phyloP scores from a whole-genome alignment of 2,329 filamentous ascomycete genomes.

The Cytospora paraplurivora region DNA sequence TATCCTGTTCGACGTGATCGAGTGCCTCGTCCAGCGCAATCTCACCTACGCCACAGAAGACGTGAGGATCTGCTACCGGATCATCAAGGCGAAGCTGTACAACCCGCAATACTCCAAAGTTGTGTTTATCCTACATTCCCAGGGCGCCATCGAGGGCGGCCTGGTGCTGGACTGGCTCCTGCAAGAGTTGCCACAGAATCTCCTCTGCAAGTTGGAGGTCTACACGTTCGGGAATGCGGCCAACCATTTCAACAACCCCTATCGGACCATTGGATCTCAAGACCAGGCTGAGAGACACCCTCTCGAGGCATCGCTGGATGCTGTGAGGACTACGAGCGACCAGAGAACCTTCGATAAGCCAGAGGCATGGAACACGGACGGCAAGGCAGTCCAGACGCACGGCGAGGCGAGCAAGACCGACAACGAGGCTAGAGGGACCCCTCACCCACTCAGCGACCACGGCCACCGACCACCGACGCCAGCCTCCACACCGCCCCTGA shows the following conservation, averaged over 20 bases:
- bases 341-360: not conserved
- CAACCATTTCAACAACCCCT: conserved; percentile 81
- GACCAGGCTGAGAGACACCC: conserved; percentile 41
- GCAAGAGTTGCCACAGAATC: conserved; percentile 67
- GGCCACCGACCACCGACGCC: conserved; percentile 8
- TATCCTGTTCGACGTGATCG: conserved; percentile 73
- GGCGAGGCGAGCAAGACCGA: not conserved
- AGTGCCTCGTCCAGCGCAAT: conserved; percentile 77
- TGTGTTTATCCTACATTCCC: conserved; percentile 74
- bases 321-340: conserved; percentile 20
- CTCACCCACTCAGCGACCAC: not conserved
- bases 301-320: conserved; percentile 38
- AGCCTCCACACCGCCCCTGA: conserved; percentile 13
- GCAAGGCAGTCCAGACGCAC: not conserved
- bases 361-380: not conserved
- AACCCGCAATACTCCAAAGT: conserved; percentile 66
- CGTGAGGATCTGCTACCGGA: conserved; percentile 61
- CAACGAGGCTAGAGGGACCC: not conserved
- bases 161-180: conserved; percentile 77
- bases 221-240: conserved; percentile 79
- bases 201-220: conserved; percentile 70
- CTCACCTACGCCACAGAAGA: conserved; percentile 72
- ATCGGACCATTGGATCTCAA: conserved; percentile 53
- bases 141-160: conserved; percentile 74
- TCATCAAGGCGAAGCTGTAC: conserved; percentile 65